Evolutionary conservation across 441 rosid species (phyloP).

Genomic region (Breynia disticha): DNA sequence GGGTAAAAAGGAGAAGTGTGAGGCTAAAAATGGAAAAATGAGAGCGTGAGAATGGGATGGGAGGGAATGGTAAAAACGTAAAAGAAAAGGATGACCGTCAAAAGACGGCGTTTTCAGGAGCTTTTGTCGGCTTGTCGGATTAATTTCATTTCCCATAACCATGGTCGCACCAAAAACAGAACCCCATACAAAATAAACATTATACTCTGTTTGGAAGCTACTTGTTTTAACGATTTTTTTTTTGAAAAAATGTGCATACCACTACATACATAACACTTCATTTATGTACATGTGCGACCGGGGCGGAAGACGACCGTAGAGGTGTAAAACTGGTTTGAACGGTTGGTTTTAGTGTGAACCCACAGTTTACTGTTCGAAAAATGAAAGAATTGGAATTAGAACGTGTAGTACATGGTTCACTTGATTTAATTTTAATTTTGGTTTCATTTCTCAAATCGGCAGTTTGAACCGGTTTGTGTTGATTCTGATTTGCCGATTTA

Average conservation of each 20-base stretch:
- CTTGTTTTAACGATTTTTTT: not conserved
- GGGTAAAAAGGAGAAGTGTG: not conserved
- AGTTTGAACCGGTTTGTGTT: too few species aligned
- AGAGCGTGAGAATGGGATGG: conserved; percentile 22
- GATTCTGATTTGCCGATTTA: too few species aligned
- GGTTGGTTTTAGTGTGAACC: too few species aligned
- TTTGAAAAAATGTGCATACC: not conserved
- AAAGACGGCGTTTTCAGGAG: conserved; percentile 40
- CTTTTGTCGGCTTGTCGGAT: conserved; percentile 34
- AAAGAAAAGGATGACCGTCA: conserved; percentile 10
- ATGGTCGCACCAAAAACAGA: not conserved
- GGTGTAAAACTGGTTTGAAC: too few species aligned
- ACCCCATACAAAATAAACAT: not conserved
- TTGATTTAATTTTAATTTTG: too few species aligned
- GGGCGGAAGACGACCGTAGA: too few species aligned
- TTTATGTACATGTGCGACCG: too few species aligned
- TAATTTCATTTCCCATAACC: not conserved
- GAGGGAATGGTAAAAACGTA: not conserved
- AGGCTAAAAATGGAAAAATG: conserved; percentile 12
- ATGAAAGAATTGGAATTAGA: too few species aligned
- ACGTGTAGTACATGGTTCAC: too few species aligned
- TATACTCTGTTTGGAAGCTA: not conserved
- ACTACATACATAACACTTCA: too few species aligned
- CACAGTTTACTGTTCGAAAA: too few species aligned
- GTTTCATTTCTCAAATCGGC: too few species aligned